Evolutionary conservation across 495 filamentous ascomycete genomes (phyloP), one percentile per base, ranked within the genome.

Genomic region (Rhypophila decipiens): DNA sequence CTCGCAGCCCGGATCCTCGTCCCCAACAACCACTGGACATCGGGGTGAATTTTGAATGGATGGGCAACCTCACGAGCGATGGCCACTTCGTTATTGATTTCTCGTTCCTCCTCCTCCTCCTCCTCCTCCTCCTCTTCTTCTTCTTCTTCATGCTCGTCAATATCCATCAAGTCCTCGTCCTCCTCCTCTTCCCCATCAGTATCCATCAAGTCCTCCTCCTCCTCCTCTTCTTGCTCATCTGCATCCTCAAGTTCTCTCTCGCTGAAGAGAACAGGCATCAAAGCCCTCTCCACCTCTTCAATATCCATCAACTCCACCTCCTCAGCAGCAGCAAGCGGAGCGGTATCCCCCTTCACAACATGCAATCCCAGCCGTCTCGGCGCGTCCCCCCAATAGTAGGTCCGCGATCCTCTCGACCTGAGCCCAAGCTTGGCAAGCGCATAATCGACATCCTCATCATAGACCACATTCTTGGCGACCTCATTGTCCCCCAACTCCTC

Each of bases 371-470:
- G 72, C 51, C 82, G 73, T 44, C 85, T 73, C 5, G 86, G 73
- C 23, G 74, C 60, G 2, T 60, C 62, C n/a, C 68, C 66, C 80
- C 87, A 88, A 42, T 80, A 82, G 11, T 78, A 64, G 12, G 54
- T 54, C 5, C 57, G 61, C 41, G 78, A 63, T 4, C 45, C 39
- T 24, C 65, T 52, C 20, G 20, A 23, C 7, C 29, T 13, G 46
- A 86, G 50, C 0, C 73, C 68, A 0, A 86, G 60, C 1, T 77
- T 75, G 10, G 82, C 67, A 2, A 80, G 59, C 0, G 88, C 87
- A 1, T 84, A 79, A 19, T 67, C 56, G 1, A 91, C 85, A 56
- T 95, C 90, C 35, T 67, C 61, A 3, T 44, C 52, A 43, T 66
- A 75, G 21, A 93, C 74, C 0, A 65, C 38, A 2, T 52, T 55